Evolutionary conservation across 2,329 filamentous ascomycete genomes (phyloP).

Genomic region (Diaporthe nobilis): DNA sequence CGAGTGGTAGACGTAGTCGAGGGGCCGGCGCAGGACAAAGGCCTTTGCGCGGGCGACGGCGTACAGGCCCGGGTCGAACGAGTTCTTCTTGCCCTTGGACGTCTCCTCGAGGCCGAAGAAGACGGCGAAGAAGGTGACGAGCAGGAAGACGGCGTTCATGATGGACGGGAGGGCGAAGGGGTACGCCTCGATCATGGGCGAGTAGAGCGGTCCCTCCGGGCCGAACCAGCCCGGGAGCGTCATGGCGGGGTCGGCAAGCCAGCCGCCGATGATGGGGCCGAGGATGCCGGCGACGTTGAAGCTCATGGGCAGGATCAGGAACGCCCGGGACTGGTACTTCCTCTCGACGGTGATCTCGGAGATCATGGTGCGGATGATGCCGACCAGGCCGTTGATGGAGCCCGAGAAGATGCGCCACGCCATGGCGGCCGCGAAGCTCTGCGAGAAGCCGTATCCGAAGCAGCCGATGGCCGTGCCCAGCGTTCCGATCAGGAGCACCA

Average conservation of each 20-base stretch:
- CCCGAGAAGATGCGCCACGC: slow-evolving; percentile 78
- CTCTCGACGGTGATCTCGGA: slow-evolving; percentile 64
- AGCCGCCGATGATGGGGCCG: slow-evolving; percentile 71
- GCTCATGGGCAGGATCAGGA: slow-evolving; percentile 62
- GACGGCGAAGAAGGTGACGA: slow-evolving; percentile 66
- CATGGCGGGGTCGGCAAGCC: slow-evolving; percentile 75
- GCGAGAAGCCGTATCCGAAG: slow-evolving; percentile 80
- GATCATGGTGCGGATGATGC: slow-evolving; percentile 64
- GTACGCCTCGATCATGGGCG: slow-evolving; percentile 74
- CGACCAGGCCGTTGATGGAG: slow-evolving; percentile 63
- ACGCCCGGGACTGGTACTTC: slow-evolving; percentile 63
- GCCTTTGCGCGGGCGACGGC: slow-evolving; percentile 52
- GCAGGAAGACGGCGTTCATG: slow-evolving; percentile 73
- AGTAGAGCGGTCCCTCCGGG: slow-evolving; percentile 69
- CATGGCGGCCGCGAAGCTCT: slow-evolving; percentile 73
- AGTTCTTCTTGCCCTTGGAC: slow-evolving; percentile 59
- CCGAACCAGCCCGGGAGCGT: slow-evolving; percentile 76
- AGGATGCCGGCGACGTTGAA: slow-evolving; percentile 63
- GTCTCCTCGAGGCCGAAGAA: slow-evolving; percentile 76
- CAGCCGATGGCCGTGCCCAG: slow-evolving; percentile 77
- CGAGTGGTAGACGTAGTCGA: slow-evolving; percentile 48
- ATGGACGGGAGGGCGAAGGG: slow-evolving; percentile 80
- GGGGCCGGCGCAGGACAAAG: slow-evolving; percentile 40
- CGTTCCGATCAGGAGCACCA: slow-evolving; percentile 78
- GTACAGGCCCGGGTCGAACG: slow-evolving; percentile 61